phyloP scores from a whole-genome alignment of 345 rosid species.

The Melaleuca quinquenervia region DNA sequence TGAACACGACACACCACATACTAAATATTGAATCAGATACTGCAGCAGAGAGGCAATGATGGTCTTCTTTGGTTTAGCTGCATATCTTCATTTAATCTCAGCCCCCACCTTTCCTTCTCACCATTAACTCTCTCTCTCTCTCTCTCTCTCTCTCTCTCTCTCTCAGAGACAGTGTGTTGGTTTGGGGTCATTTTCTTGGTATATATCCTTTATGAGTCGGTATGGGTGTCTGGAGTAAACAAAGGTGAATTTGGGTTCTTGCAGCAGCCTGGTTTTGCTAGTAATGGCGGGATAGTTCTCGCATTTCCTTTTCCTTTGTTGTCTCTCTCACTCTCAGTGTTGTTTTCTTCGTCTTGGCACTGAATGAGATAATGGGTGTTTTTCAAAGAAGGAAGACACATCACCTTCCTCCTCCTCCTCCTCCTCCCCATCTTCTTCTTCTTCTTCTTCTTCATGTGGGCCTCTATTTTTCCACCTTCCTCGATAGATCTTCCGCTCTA shows the following conservation, averaged over 20 bases:
- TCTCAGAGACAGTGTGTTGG: background rate
- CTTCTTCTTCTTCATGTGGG: background rate
- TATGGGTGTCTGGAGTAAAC: background rate
- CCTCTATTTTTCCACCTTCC: background rate
- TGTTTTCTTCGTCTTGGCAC: constrained; percentile 8
- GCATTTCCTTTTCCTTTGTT: background rate
- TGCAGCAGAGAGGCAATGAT: background rate
- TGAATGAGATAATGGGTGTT: constrained; percentile 33
- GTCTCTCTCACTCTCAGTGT: background rate
- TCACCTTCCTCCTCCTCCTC: background rate
- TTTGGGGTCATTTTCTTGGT: constrained; percentile 1
- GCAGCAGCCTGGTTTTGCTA: background rate
- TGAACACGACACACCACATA: background rate
- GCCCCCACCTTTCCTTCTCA: background rate
- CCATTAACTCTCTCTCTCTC: background rate
- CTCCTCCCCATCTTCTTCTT: background rate
- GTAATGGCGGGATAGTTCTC: background rate
- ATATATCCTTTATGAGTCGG: background rate
- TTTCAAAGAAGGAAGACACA: constrained; percentile 4
- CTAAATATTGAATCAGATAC: background rate
- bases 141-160: background rate
- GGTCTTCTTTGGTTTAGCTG: background rate
- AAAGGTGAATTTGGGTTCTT: background rate
- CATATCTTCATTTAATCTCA: background rate
- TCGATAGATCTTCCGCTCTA: constrained; percentile 18